Base-by-base conservation (phyloP, 2,329 filamentous ascomycete species). In the Fusarium ramigenum region DNA sequence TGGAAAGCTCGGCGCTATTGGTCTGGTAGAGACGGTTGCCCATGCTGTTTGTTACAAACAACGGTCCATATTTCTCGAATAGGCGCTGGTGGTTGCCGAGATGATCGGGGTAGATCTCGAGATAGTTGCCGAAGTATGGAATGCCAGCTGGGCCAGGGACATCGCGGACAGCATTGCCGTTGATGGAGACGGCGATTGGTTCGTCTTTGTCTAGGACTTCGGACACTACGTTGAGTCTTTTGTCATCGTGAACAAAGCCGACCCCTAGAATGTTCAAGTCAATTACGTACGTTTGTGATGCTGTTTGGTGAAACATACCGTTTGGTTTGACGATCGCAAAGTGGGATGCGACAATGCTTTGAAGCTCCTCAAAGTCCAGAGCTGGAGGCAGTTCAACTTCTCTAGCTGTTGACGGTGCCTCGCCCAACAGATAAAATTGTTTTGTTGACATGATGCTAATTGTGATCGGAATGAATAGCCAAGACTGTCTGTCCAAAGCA, bases 41-140 rank as follows among this genome's bases (percentile, higher is more conserved):
- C 79, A 89, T 84, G 75, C 84, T 88, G 23, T 75, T 85, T 0
- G 87, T 89, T 63, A 84, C 83, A 73, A 90, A 83, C 2, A 90
- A 67, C 0, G 84, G 83, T 0, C 88, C 88, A 63, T 87, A 89
- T 42, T 83, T 83, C 4, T 85, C 83, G 49, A 89, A 89, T 0
- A 89, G 80, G 0, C 87, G 83, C 42, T 88, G 83, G 64, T 88
- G 84, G 76, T 90, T 90, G 3, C 88, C 88, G 1, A 90, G 81
- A 59, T 88, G 87, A 70, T 90, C 88, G 0, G 88, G 88, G 73
- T 84, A 90, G 18, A 89, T 78, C 63, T 89, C 87, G 46, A 86
- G 85, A 79, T 84, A 87, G 73, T 85, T 88, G 9, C 88, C 88
- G 5, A 89, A 79, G 21, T 84, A 81, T 4, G 86, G 85, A 1